phyloP scores from a whole-genome alignment of 2,329 filamentous ascomycete species.

The Gnomoniopsis sp. region DNA sequence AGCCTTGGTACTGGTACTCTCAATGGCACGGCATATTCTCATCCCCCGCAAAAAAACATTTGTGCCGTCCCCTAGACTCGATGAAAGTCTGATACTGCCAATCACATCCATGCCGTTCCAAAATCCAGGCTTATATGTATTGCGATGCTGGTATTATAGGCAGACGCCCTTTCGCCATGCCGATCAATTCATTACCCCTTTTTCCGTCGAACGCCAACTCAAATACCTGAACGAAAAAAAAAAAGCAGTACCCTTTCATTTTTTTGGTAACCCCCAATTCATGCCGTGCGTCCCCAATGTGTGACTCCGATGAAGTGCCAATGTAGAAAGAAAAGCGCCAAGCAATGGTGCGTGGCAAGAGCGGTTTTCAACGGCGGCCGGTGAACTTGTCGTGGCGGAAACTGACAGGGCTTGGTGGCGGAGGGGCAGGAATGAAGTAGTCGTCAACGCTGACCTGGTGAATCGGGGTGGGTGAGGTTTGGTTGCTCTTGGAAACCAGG shows the following conservation, averaged over 20 bases:
- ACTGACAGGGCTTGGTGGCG: slow-evolving; percentile 61
- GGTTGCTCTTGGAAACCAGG: slow-evolving; percentile 39
- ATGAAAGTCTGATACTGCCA: neutral
- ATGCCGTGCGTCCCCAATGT: neutral
- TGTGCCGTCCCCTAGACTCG: neutral
- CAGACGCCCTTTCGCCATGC: neutral
- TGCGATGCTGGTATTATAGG: neutral
- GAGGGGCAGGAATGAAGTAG: slow-evolving; percentile 62
- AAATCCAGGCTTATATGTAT: neutral
- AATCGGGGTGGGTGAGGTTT: slow-evolving; percentile 42
- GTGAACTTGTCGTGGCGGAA: slow-evolving; percentile 37
- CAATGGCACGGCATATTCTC: too few relatives aligned
- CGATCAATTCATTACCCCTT: slow-evolving; percentile 10
- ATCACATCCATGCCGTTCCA: neutral
- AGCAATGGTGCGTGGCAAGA: neutral
- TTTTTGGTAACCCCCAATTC: neutral
- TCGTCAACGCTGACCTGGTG: slow-evolving; percentile 54
- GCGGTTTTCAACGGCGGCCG: neutral
- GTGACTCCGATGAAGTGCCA: slow-evolving; percentile 4
- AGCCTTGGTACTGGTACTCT: too few relatives aligned
- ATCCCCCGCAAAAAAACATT: neutral
- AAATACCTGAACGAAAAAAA: slow-evolving; percentile 17
- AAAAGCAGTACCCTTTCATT: neutral
- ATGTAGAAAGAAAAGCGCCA: neutral
- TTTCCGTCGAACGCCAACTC: slow-evolving; percentile 21